These are phyloP conservation scores for Backusella tuberculispora DNA, from an alignment of 192 early-diverging fungal genomes.

Conservation along the genomic window DNA sequence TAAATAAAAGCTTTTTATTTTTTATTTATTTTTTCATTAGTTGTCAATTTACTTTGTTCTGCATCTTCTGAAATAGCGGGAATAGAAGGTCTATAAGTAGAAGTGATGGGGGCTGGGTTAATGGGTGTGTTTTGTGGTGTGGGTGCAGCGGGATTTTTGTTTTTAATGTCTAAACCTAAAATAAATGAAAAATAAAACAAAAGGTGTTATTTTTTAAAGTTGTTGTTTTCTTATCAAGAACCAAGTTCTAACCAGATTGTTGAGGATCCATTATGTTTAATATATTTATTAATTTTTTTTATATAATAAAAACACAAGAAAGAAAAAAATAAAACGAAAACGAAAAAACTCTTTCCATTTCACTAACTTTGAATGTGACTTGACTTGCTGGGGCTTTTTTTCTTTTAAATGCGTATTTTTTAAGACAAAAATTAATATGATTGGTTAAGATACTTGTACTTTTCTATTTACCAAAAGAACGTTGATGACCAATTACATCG, in stretches of 20 bases:
- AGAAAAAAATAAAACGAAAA: not conserved
- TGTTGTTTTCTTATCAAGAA: not conserved
- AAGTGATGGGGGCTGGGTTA: slow-evolving; percentile 58
- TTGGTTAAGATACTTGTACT: not conserved
- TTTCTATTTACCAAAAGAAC: no score
- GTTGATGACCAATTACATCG: no score
- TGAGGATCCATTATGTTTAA: not conserved
- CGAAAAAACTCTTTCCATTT: not conserved
- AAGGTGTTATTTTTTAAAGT: not conserved
- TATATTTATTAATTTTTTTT: not conserved
- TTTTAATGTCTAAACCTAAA: slow-evolving; percentile 34
- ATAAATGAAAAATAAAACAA: not conserved
- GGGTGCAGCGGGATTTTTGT: slow-evolving; percentile 48
- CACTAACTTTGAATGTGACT: not conserved
- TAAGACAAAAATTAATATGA: not conserved
- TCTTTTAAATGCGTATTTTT: not conserved
- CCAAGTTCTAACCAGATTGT: not conserved
- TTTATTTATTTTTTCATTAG: not conserved
- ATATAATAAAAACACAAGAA: not conserved
- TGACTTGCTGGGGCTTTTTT: not conserved
- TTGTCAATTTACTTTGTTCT: slow-evolving; percentile 22
- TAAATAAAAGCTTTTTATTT: no score
- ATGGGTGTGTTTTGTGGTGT: slow-evolving; percentile 63
- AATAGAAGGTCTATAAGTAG: slow-evolving; percentile 47
- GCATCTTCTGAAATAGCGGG: slow-evolving; percentile 55